Evolutionary conservation across 345 rosid species (phyloP), one percentile per base, ranked within the genome.

Genomic region (Laguncularia racemosa): DNA sequence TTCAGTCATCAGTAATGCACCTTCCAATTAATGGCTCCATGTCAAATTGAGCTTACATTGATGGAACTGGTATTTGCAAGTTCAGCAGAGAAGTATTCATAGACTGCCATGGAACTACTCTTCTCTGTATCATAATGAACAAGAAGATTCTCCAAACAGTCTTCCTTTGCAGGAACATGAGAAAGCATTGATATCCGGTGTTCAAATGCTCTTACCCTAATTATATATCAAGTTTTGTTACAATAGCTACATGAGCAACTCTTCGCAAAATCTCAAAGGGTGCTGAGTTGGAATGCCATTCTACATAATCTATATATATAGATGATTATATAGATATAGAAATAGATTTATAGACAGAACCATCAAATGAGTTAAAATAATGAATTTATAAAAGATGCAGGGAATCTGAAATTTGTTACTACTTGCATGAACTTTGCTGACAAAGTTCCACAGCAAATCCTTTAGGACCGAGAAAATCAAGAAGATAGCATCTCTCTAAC

Each of bases 191-290:
- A 74, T 57, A 80, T 84, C 28, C 93, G 83, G 62, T 92, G 97
- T 81, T 92, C 96, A 60, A 89, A 89, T 11, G 85, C 83, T 52
- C 84, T 71, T 54, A 86, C 75, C 79, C 97, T 89, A 64, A 55
- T 44, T 16, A 58, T 43, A 33, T 9, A 33, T 33, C 40, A 33
- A 9, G 9, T 5, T 2, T 26, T 33, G 40, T 33, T 9, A 33
- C 7, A 10, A 33, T n/a, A n/a, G 40, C 40, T 28, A 46, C 28
- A 54, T 9, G 14, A 33, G 9, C 11, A 33, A 33, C 9, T 33
- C 40, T 33, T 33, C 40, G 1, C 40, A 33, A 33, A 33, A 33
- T 33, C 11, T 6, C 40, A 33, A 33, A 33, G 7, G 28, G 40
- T 33, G 9, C 40, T 33, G 40, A 33, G 40, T 33, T 33, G 40